Conservation (phyloP, 1,139 yeast species). For the Scheffersomyces insectosa region DNA sequence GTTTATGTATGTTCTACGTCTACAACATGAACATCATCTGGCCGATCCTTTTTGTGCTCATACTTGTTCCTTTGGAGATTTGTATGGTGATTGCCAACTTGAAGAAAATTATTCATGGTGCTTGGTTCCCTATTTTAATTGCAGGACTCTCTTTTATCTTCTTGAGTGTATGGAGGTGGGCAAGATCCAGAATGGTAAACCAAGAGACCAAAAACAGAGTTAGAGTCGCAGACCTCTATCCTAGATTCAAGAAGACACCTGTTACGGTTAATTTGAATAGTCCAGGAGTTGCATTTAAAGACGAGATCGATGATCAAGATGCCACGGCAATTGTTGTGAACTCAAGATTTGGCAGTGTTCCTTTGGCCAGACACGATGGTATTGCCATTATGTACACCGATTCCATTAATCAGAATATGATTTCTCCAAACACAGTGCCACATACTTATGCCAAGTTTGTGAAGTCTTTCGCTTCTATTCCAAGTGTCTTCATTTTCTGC, state of each 20-base stretch:
- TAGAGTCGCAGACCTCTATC: slow-evolving; percentile 29
- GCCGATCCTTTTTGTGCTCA: slow-evolving; percentile 33
- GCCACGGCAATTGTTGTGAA: slow-evolving; percentile 12
- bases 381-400: slow-evolving; percentile 44
- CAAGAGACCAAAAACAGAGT: slow-evolving; percentile 33
- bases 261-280: slow-evolving; percentile 22
- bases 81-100: slow-evolving; percentile 48
- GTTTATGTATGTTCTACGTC: slow-evolving; percentile 48
- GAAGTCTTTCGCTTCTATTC: slow-evolving; percentile 41
- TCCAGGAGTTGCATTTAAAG: slow-evolving; percentile 4
- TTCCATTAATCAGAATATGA: slow-evolving; percentile 25
- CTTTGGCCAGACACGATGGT: slow-evolving; percentile 31
- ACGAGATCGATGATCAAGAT: slow-evolving; percentile 2
- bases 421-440: slow-evolving; percentile 47
- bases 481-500: slow-evolving; percentile 42
- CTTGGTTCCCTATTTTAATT: slow-evolving; percentile 57
- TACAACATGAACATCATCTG: slow-evolving; percentile 36
- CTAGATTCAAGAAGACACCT: slow-evolving; percentile 21
- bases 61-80: slow-evolving; percentile 49
- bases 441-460: slow-evolving; percentile 36
- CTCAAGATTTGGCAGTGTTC: slow-evolving; percentile 21
- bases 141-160: slow-evolving; percentile 32
- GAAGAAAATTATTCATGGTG: slow-evolving; percentile 55
- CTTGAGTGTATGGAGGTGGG: slow-evolving; percentile 50
- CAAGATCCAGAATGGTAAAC: slow-evolving; percentile 39